Conservation (phyloP, 306 rosid species). For the Crotalaria pallida region DNA sequence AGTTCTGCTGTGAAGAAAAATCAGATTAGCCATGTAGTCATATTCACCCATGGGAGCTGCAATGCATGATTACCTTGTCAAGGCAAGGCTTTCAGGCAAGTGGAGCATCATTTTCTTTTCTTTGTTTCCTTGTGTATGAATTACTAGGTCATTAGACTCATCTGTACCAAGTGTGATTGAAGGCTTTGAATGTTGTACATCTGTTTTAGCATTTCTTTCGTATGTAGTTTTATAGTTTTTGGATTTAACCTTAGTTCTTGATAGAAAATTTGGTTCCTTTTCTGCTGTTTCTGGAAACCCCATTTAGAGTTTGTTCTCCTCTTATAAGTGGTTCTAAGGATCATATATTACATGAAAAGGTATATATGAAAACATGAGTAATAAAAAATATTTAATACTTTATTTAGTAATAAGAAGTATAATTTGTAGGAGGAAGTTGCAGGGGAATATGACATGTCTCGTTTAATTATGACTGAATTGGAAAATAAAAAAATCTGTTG, state of each 20-base stretch:
- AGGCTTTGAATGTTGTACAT: conserved; percentile 25
- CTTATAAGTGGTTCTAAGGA: no score
- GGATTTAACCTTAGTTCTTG: not conserved
- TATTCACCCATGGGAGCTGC: not conserved
- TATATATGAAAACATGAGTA: no score
- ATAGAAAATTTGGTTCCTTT: not conserved
- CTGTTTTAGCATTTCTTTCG: not conserved
- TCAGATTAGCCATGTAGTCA: conserved; percentile 6
- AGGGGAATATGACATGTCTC: no score
- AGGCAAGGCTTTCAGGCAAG: not conserved
- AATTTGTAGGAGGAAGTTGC: no score
- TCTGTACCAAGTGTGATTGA: not conserved
- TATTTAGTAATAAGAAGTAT: no score
- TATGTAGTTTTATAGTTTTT: not conserved
- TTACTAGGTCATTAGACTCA: not conserved
- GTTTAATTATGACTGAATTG: not conserved
- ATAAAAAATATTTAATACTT: no score
- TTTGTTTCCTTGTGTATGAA: conserved; percentile 5
- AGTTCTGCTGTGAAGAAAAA: conserved; percentile 21
- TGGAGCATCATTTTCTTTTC: conserved; percentile 9
- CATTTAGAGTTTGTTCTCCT: no score
- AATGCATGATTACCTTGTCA: conserved; percentile 2
- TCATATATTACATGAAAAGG: no score
- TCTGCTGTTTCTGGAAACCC: not conserved
- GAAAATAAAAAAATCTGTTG: not conserved